Conservation (phyloP, 371 early-diverging fungal genomes). For the Haplosporangium sp. region DNA sequence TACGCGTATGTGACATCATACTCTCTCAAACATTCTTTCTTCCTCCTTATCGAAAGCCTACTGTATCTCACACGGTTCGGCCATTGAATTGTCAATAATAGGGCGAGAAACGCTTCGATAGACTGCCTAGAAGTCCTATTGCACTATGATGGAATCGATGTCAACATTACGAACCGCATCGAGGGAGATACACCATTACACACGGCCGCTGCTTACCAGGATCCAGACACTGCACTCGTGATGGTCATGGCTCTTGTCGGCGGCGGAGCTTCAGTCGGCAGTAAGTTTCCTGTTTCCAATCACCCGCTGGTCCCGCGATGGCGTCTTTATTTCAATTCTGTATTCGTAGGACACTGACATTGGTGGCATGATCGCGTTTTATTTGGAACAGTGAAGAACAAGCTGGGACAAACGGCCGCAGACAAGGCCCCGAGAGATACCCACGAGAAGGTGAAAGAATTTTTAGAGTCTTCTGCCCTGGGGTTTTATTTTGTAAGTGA, state of each 20-base stretch:
- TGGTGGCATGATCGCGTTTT: not conserved
- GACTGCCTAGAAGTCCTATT: constrained; percentile 68
- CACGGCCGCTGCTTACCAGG: constrained; percentile 66
- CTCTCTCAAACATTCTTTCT: too few species aligned
- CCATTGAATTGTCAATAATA: constrained; percentile 30
- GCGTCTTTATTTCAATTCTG: not conserved
- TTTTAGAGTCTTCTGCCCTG: constrained; percentile 11
- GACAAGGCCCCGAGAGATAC: constrained; percentile 46
- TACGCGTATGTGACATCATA: constrained; percentile 75
- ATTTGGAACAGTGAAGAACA: constrained; percentile 26
- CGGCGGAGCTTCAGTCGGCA: constrained; percentile 66
- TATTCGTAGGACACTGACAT: too few species aligned
- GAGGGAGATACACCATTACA: constrained; percentile 75
- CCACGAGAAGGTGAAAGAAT: constrained; percentile 24
- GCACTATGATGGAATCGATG: constrained; percentile 57
- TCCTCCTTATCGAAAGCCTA: too few species aligned
- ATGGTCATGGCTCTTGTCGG: constrained; percentile 64
- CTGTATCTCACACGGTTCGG: too few species aligned
- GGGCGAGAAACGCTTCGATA: constrained; percentile 69
- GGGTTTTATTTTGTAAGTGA: constrained; percentile 25
- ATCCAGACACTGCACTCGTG: constrained; percentile 61
- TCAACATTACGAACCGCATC: constrained; percentile 63
- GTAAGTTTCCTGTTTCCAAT: constrained; percentile 14
- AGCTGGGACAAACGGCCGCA: constrained; percentile 22
- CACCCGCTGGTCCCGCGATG: too few species aligned